Evolutionary conservation across 176 grass and related monocot species (phyloP).

Genomic region (Aegilops speltoides): DNA sequence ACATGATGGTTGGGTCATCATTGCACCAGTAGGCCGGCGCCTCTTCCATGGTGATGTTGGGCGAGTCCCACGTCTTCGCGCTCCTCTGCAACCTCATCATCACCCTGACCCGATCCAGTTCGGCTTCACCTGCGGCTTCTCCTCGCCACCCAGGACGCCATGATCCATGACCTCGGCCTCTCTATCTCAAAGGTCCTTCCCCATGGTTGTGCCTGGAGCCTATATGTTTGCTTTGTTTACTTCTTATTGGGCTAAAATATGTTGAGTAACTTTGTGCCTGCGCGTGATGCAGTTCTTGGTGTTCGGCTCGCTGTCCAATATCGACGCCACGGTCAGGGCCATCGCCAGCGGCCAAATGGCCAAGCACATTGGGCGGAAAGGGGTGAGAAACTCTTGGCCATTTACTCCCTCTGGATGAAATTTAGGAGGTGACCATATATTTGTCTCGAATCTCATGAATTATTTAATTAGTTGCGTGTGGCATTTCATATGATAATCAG

Average conservation of each 20-base stretch:
- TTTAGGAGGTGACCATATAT: no score
- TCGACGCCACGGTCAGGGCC: conserved; percentile 74
- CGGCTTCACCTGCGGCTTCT: no score
- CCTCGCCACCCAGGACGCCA: conserved; percentile 50
- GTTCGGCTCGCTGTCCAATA: conserved; percentile 75
- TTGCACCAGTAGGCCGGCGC: no score
- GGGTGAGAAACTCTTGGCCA: conserved; percentile 37
- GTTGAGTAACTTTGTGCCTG: background rate
- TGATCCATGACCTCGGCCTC: conserved; percentile 79
- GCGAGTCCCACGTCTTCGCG: no score
- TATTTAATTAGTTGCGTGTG: background rate
- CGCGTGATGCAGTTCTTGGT: conserved; percentile 55
- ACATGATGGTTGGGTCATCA: no score
- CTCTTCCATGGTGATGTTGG: no score
- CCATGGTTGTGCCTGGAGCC: background rate
- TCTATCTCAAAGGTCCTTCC: conserved; percentile 60
- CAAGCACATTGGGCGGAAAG: conserved; percentile 82
- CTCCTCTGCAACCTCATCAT: no score
- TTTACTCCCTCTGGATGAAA: no score
- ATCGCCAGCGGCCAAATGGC: conserved; percentile 89
- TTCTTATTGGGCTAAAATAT: no score
- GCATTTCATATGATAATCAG: background rate
- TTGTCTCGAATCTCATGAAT: no score
- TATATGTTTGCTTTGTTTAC: background rate
- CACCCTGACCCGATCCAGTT: no score